Evolutionary conservation across 108 stramenopile species (phyloP), one percentile per base, ranked within the genome.

Genomic region (Nannochloropsis granulata): DNA sequence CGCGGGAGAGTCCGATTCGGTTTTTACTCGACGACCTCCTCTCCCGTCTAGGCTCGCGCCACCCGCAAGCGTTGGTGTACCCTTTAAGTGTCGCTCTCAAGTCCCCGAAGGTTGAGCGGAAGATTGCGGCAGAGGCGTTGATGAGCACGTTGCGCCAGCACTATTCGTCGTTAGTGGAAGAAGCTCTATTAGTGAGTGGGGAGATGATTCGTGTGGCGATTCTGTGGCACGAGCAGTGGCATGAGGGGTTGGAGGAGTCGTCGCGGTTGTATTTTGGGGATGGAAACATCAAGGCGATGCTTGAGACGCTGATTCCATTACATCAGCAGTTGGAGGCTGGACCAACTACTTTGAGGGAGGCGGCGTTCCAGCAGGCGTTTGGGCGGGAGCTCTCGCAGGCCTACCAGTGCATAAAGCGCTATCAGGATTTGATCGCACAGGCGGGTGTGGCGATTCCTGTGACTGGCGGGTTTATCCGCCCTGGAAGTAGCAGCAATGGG

Each of bases 191-290:
- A 91, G 99, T 99, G 2, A 95, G 95, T 43, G 91, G 93, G 12
- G 98, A 99, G 86, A 91, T 99, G 23, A 97, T 99, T 79, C 93
- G 97, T n/a, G 96, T 99, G n/a, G 97, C 97, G 46, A 98, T 99
- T 71, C 91, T 98, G 24, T 98, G 98, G 98, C 90, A 95, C n/a
- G 99, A 99, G 89, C 90, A 94, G 71, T 99, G 99, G 99, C 97
- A 97, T 80, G 96, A 94, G 84, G 96, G 94, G 12, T 91, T 99
- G 13, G 97, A 99, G 85, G 98, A 98, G 85, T 98, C 99, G 0
- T 92, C 92, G 25, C 85, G 94, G 16, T 90, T 95, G 11, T 95
- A 94, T 87, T 97, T 94, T 83, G 95, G 93, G 56, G 96, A 97
- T 85, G 95, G 95, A n/a, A 94, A 99, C 88, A 91, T 96, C 16